Percentiles rank a stretch among this genome's conserved stretches.
Evolutionary conservation across 371 early-diverging fungal genomes (phyloP).

Genomic region (Mortierella sp.): DNA sequence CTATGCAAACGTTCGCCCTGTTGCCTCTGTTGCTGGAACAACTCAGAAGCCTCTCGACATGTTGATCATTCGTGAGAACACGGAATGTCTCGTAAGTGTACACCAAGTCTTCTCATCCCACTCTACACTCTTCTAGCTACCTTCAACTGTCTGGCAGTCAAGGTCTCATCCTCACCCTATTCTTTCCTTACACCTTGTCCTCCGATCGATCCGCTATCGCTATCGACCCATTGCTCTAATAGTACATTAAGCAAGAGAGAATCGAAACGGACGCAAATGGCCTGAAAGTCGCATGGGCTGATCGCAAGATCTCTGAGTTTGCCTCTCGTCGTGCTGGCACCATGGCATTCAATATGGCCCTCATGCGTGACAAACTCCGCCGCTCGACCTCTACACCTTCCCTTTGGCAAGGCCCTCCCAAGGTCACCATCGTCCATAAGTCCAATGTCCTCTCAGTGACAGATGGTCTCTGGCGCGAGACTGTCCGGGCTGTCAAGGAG

Average conservation of each 20-base stretch:
- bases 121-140: too few species aligned
- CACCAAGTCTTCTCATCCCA: too few species aligned
- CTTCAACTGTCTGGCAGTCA: too few species aligned
- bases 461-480: conserved; percentile 95
- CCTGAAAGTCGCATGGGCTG: conserved; percentile 82
- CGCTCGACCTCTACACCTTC: conserved; percentile 62
- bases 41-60: conserved; percentile 85
- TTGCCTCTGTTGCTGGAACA: conserved; percentile 73
- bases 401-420: conserved; percentile 76
- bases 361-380: conserved; percentile 79
- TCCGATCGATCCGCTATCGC: not conserved
- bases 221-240: not conserved
- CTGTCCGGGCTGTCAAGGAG: conserved; percentile 79
- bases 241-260: conserved; percentile 90
- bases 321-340: conserved; percentile 87
- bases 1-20: conserved; percentile 95
- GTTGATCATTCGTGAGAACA: conserved; percentile 96
- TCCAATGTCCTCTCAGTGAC: conserved; percentile 93
- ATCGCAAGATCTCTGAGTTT: conserved; percentile 87
- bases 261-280: conserved; percentile 76
- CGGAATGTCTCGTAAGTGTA: conserved; percentile 90
- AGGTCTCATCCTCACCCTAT: too few species aligned
- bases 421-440: conserved; percentile 96
- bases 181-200: too few species aligned
- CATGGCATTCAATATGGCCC: conserved; percentile 91